A percentile compares a stretch with the other conserved stretches of the same genome.
These are phyloP conservation scores for Colletotrichum ledebouriae DNA, from an alignment of 2,329 filamentous ascomycete species.

Conservation along the genomic window DNA sequence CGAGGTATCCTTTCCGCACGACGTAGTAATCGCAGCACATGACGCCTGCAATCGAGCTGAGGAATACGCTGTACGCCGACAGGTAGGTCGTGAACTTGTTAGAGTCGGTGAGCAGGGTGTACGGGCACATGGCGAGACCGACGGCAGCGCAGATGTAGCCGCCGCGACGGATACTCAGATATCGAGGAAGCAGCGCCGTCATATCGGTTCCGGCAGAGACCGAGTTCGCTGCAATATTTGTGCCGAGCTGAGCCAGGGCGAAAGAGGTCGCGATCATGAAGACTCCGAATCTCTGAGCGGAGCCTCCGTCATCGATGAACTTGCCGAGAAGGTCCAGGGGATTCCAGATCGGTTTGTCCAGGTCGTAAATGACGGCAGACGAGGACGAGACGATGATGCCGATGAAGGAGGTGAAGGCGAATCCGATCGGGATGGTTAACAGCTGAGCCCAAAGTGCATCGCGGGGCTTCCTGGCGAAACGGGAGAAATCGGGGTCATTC, in stretches of 20 bases:
- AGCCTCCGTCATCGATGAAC: conserved; percentile 78
- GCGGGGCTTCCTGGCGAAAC: conserved; percentile 82
- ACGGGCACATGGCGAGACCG: conserved; percentile 89
- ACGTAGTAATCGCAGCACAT: conserved; percentile 91
- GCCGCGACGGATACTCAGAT: conserved; percentile 86
- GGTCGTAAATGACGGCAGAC: conserved; percentile 75
- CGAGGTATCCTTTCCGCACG: conserved; percentile 84
- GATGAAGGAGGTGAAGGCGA: conserved; percentile 86
- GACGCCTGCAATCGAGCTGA: conserved; percentile 94
- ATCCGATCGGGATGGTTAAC: conserved; percentile 77
- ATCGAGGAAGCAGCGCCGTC: conserved; percentile 83
- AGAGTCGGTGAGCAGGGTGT: conserved; percentile 78
- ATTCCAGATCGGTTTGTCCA: conserved; percentile 77
- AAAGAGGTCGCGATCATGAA: conserved; percentile 81
- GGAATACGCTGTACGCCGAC: conserved; percentile 91
- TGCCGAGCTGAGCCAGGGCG: conserved; percentile 84
- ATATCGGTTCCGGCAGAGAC: conserved; percentile 87
- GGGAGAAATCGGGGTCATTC: conserved; percentile 86
- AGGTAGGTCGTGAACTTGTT: conserved; percentile 95
- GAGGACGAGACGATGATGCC: conserved; percentile 84
- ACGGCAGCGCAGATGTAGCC: conserved; percentile 86
- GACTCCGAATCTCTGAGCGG: conserved; percentile 78
- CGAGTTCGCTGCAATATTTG: conserved; percentile 89
- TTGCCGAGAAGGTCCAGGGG: conserved; percentile 75
- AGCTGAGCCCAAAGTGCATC: conserved; percentile 88